Conservation (phyloP, 768 basidiomycete genomes). For the Coprinopsis sp. region DNA sequence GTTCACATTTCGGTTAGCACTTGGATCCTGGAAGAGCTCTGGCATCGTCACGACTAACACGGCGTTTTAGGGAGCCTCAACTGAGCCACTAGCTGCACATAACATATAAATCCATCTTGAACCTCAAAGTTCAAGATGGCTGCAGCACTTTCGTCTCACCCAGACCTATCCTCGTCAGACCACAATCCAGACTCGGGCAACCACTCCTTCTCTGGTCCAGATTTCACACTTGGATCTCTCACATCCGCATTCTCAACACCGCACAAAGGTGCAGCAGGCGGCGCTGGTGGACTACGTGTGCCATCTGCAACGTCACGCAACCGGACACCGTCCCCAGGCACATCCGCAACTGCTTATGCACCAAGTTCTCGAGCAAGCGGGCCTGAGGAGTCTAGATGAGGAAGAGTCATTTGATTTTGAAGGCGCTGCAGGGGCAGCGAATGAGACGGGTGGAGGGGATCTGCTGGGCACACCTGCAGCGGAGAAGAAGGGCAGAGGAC, state of each 20-base stretch:
- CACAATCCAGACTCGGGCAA: not conserved
- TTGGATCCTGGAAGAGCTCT: no score
- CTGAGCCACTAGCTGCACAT: no score
- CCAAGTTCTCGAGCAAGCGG: conserved; percentile 36
- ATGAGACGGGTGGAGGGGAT: conserved; percentile 31
- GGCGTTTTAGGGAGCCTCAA: no score
- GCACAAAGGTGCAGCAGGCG: no score
- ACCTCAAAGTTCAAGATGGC: not conserved
- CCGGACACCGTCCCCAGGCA: conserved; percentile 45
- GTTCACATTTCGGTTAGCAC: no score
- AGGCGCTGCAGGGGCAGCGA: conserved; percentile 33
- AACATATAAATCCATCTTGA: no score
- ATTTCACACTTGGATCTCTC: conserved; percentile 57
- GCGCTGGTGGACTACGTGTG: conserved; percentile 32
- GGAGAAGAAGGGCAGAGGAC: conserved; percentile 33
- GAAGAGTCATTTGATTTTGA: conserved; percentile 8
- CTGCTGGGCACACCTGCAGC: conserved; percentile 51
- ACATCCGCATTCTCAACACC: conserved; percentile 52
- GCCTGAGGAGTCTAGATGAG: conserved; percentile 21
- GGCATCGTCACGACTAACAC: no score
- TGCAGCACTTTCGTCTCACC: conserved; percentile 6
- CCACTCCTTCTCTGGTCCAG: conserved; percentile 37
- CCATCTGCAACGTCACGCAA: conserved; percentile 49
- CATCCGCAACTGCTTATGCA: conserved; percentile 36
- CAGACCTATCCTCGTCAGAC: conserved; percentile 4